Evolutionary conservation across 352 stramenopile genomes (phyloP).

Genomic region (Poterioochromonas sp.): DNA sequence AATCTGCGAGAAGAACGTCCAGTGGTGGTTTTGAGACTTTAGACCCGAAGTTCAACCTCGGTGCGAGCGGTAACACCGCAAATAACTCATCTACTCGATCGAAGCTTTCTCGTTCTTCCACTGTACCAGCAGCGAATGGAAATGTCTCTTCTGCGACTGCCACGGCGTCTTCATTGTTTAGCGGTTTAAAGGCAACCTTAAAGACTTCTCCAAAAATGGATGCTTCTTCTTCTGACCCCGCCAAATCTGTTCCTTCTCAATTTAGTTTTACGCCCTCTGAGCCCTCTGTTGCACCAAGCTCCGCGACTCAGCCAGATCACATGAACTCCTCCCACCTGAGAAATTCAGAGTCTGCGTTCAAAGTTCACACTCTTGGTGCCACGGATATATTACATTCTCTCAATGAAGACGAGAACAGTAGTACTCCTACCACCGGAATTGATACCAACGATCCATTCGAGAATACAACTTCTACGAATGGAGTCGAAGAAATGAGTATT

Average conservation of each 20-base stretch:
- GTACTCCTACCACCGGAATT: neutral
- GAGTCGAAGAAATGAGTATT: neutral
- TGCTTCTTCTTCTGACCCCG: neutral
- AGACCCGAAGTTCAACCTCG: neutral
- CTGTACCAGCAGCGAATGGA: neutral
- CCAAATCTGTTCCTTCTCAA: neutral
- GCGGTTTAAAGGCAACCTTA: neutral
- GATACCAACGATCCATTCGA: neutral
- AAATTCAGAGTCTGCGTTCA: neutral
- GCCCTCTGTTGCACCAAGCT: too few species aligned
- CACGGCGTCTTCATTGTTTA: neutral
- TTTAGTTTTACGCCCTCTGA: neutral
- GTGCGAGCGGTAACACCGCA: neutral
- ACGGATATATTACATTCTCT: neutral
- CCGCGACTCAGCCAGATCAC: too few species aligned
- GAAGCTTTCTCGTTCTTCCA: neutral
- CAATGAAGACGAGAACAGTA: neutral
- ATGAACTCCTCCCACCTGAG: too few species aligned
- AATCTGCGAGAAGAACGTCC: too few species aligned
- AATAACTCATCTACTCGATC: too few species aligned
- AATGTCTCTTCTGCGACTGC: neutral
- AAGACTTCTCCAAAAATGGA: neutral
- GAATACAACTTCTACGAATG: neutral
- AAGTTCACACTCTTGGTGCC: neutral
- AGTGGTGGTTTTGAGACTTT: neutral